Base-by-base conservation (phyloP, 2,329 filamentous ascomycete genomes). In the Elsinoe arachidis region DNA sequence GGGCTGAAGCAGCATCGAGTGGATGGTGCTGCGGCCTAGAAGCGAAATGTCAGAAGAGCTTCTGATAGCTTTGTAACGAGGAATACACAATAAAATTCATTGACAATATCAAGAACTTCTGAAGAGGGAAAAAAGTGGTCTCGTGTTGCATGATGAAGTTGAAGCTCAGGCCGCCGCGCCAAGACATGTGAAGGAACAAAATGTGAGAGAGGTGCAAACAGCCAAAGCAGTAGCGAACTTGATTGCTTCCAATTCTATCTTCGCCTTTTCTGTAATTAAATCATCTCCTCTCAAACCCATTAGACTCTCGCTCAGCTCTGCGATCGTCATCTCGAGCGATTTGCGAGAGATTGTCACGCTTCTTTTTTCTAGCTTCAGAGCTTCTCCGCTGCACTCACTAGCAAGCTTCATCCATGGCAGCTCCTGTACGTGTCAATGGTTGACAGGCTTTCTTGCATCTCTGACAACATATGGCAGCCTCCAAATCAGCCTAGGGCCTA, bases 401-500 rank as follows among this genome's bases (percentile, higher is more conserved):
- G 17, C 14, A 55, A 46, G 53, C 39, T 56, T 56, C 54, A 56
- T 23, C 41, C 43, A 56, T 56, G 54, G 54, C 54, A 17, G 54
- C 54, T 26, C 33, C 49, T 30, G 54, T 56, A 39, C 7, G 54
- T 49, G n/a, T 19, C 26, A 19, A n/a, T 17, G 12, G 11, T 19
- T 7, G 3, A 17, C 7, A n/a, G 12, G 10, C 5, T 1, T 12
- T 19, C 4, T 5, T n/a, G 35, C 11, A 34, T 12, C 49, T 56
- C 60, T 63, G 26, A 63, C 41, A 58, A 9, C 4, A 33, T 26
- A 54, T 63, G 67, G 77, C 74, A 78, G 74, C 72, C 75, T 66
- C 74, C 75, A 53, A 75, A 70, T 63, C 74, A 77, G 68, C 75
- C 76, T 62, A 76, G 76, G 66, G 72, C 75, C 49, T 78, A 77